These are phyloP conservation scores for Zelopaecilomyces penicillatus DNA, from an alignment of 2,329 filamentous ascomycete genomes.

Conservation along the genomic window DNA sequence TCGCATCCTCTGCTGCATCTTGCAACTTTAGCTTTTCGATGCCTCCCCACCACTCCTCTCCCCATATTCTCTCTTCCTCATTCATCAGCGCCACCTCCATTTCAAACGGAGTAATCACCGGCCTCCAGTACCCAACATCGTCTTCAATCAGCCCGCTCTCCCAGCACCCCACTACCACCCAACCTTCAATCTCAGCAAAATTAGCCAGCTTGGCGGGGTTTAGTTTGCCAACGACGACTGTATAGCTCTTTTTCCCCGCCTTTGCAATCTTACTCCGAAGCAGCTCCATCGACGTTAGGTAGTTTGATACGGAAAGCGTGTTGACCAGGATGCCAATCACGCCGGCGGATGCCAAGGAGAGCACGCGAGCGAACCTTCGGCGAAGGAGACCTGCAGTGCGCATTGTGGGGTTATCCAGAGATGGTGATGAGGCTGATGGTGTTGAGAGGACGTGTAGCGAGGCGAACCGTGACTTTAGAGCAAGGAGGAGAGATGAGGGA, in stretches of 20 bases:
- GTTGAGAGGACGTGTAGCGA: conserved; percentile 73
- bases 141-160: conserved; percentile 89
- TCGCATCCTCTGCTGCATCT: conserved; percentile 2
- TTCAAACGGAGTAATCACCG: conserved; percentile 93
- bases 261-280: conserved; percentile 64
- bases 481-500: conserved; percentile 74
- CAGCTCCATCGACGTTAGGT: conserved; percentile 69
- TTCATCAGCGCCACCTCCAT: conserved; percentile 66
- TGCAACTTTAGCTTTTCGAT: conserved; percentile 59
- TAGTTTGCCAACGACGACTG: conserved; percentile 91
- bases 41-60: conserved; percentile 79
- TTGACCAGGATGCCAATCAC: conserved; percentile 94
- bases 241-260: conserved; percentile 90
- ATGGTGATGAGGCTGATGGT: conserved; percentile 41
- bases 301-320: conserved; percentile 86
- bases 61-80: conserved; percentile 75
- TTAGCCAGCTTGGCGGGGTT: conserved; percentile 95
- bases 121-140: conserved; percentile 71
- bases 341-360: conserved; percentile 68
- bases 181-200: conserved; percentile 89
- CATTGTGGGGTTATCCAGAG: conserved; percentile 35
- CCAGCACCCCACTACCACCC: conserved; percentile 98
- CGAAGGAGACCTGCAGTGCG: conserved; percentile 54
- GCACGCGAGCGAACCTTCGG: conserved; percentile 80
- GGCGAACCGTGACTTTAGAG: conserved; percentile 72